Evolutionary conservation across 2,329 filamentous ascomycete species (phyloP).

Genomic region (Cytospora piceicola): DNA sequence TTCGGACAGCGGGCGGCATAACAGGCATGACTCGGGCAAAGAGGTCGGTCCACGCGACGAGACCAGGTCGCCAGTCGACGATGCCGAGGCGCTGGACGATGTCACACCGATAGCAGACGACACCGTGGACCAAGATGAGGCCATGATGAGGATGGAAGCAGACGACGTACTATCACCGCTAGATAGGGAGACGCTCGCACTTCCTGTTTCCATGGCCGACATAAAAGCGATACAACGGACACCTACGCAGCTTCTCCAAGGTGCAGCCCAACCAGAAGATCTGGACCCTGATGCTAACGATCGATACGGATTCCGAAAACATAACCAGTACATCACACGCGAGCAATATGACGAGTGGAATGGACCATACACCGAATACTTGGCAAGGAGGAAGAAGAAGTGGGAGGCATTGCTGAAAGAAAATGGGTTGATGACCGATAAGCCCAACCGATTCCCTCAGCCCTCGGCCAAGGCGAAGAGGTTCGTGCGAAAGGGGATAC

Average conservation of each 20-base stretch:
- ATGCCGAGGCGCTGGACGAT: constrained; percentile 1
- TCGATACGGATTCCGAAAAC: constrained; percentile 90
- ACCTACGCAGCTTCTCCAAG: constrained; percentile 33
- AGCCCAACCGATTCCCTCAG: constrained; percentile 77
- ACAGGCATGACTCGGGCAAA: constrained; percentile 54
- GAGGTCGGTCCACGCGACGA: constrained; percentile 42
- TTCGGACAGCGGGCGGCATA: constrained; percentile 26
- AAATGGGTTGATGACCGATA: constrained; percentile 70
- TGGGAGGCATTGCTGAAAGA: constrained; percentile 81
- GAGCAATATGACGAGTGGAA: constrained; percentile 86
- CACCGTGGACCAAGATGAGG: constrained; percentile 5
- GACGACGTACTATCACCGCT: constrained; percentile 6
- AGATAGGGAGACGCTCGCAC: constrained; percentile 17
- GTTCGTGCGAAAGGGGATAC: constrained; percentile 90
- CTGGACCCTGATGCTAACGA: constrained; percentile 62
- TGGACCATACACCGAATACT: constrained; percentile 71
- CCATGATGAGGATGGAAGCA: constrained; percentile 2
- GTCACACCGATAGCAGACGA: background rate
- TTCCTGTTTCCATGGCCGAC: constrained; percentile 17
- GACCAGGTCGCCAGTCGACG: constrained; percentile 24
- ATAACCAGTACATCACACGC: constrained; percentile 75
- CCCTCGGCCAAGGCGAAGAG: constrained; percentile 83
- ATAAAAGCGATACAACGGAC: constrained; percentile 13
- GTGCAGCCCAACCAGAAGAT: constrained; percentile 48
- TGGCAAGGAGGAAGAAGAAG: constrained; percentile 76